Conservation (phyloP, 805 yeast genomes). For the Torulaspora maleeae region DNA sequence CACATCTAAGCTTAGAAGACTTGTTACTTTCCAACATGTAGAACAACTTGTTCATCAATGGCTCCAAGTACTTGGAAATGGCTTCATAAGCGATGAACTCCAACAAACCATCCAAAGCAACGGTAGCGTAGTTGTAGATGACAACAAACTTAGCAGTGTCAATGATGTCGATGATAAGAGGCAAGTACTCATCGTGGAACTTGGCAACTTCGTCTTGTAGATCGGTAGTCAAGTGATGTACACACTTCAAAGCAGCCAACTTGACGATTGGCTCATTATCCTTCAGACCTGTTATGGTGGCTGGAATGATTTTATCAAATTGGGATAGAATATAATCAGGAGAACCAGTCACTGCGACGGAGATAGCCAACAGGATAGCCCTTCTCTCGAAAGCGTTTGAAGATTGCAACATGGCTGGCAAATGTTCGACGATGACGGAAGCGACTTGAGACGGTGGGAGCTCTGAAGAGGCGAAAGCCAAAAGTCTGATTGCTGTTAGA, state of each 20-base stretch:
- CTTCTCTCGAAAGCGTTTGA: conserved; percentile 74
- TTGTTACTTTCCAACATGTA: conserved; percentile 73
- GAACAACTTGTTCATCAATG: conserved; percentile 85
- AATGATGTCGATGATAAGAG: conserved; percentile 79
- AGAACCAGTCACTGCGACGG: conserved; percentile 84
- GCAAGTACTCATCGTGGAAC: conserved; percentile 76
- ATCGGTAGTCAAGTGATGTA: conserved; percentile 74
- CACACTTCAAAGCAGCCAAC: conserved; percentile 79
- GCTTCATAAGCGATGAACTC: conserved; percentile 89
- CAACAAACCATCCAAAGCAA: conserved; percentile 84
- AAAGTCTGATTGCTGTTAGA: conserved; percentile 70
- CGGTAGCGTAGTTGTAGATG: conserved; percentile 86
- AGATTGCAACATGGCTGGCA: conserved; percentile 55
- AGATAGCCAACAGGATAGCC: conserved; percentile 77
- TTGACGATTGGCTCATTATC: conserved; percentile 71
- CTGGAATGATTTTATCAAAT: conserved; percentile 65
- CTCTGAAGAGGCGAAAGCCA: conserved; percentile 72
- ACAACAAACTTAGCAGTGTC: conserved; percentile 78
- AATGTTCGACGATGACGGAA: conserved; percentile 64
- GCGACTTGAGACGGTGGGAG: conserved; percentile 92
- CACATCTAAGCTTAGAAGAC: conserved; percentile 65
- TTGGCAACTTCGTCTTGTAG: conserved; percentile 81
- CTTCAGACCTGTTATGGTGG: conserved; percentile 69
- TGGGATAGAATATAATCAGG: conserved; percentile 86
- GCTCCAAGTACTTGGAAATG: conserved; percentile 73